These are phyloP conservation scores for Populus davidiana DNA, from an alignment of 345 rosid species.

Conservation along the genomic window DNA sequence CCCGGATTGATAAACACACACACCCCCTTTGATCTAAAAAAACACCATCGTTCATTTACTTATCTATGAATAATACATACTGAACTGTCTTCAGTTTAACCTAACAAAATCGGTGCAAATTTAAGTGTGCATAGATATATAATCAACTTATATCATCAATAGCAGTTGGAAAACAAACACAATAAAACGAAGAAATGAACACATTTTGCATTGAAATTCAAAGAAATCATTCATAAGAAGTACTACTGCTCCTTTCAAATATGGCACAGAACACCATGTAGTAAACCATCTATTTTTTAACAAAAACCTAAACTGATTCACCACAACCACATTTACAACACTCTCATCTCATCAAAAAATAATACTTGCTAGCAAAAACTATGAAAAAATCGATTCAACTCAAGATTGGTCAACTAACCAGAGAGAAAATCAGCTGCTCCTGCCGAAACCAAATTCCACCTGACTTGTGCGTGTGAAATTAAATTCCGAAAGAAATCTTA, in stretches of 20 bases:
- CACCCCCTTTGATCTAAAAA: background rate
- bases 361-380: slow-evolving; percentile 9
- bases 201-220: background rate
- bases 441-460: background rate
- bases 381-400: background rate
- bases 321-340: background rate
- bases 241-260: background rate
- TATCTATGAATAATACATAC: background rate
- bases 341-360: background rate
- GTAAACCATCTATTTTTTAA: background rate
- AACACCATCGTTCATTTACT: background rate
- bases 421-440: slow-evolving; percentile 9
- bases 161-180: background rate
- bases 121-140: background rate
- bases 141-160: background rate
- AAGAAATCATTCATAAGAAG: background rate
- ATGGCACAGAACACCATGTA: background rate
- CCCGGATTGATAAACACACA: background rate
- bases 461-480: background rate
- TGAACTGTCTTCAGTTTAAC: background rate
- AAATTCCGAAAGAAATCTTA: background rate
- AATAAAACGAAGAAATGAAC: background rate
- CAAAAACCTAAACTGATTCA: too few species aligned
- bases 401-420: slow-evolving; percentile 1
- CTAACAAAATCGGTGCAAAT: background rate